Evolutionary conservation across 176 grass and related monocot genomes (phyloP).

Genomic region (Bolboschoenus planiculmis): DNA sequence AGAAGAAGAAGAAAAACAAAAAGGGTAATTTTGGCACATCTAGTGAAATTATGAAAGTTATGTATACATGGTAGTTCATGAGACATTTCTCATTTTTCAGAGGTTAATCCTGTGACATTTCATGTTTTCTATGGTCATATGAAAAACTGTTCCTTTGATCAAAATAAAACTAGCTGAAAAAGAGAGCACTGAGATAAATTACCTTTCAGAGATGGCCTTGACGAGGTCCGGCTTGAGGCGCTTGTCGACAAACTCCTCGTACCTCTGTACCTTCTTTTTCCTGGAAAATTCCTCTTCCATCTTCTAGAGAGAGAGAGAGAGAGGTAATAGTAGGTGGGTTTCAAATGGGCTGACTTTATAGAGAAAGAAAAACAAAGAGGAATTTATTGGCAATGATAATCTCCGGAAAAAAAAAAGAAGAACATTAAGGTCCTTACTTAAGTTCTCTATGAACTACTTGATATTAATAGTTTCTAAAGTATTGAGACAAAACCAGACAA

Average conservation of each 20-base stretch:
- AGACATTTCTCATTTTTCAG: neutral
- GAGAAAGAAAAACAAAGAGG: too few species aligned
- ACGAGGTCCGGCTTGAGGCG: conserved; percentile 71
- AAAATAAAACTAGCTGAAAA: neutral
- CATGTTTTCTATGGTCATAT: neutral
- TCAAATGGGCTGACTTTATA: too few species aligned
- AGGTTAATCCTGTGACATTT: neutral
- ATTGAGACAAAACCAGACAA: too few species aligned
- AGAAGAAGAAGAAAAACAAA: neutral
- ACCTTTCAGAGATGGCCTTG: conserved; percentile 54
- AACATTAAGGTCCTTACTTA: too few species aligned
- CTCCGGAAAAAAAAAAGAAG: too few species aligned
- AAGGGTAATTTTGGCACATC: neutral
- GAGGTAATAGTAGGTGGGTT: neutral
- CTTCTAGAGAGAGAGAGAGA: neutral
- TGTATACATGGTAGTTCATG: neutral
- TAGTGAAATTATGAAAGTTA: neutral
- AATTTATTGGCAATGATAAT: too few species aligned
- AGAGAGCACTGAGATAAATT: neutral
- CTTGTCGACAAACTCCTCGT: conserved; percentile 64
- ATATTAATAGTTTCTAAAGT: too few species aligned
- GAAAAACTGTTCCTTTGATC: neutral
- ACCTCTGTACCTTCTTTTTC: conserved; percentile 70
- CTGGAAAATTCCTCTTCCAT: conserved; percentile 22
- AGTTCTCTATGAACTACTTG: too few species aligned